These are phyloP conservation scores for Hemerocallis citrina DNA, from an alignment of 106 monocot species.

Conservation along the genomic window DNA sequence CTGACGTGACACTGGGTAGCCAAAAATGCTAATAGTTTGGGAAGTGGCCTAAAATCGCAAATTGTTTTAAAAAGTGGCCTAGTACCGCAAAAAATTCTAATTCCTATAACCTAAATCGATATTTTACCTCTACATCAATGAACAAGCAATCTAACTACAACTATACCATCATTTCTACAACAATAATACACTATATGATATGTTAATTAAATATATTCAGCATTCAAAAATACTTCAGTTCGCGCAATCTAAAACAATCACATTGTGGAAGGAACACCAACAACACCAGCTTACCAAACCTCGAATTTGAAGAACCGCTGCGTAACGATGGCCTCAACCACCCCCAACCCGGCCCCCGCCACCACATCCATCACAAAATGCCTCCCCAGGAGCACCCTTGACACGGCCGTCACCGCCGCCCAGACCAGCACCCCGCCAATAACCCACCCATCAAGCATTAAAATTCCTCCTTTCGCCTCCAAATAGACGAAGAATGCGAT, in stretches of 20 bases:
- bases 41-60: too few species aligned
- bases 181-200: not conserved
- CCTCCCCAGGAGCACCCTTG: slow-evolving; percentile 73
- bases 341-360: slow-evolving; percentile 64
- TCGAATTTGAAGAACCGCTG: slow-evolving; percentile 25
- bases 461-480: not conserved
- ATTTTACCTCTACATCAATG: not conserved
- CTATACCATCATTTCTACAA: not conserved
- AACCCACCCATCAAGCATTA: slow-evolving; percentile 11
- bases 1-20: too few species aligned
- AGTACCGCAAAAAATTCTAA: too few species aligned
- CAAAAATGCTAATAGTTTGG: too few species aligned
- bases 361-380: slow-evolving; percentile 81
- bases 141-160: not conserved
- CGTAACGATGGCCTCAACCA: slow-evolving; percentile 48
- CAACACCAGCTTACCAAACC: not conserved
- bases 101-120: too few species aligned
- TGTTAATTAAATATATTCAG: too few species aligned
- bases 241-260: too few species aligned
- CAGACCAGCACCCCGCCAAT: slow-evolving; percentile 24
- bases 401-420: slow-evolving; percentile 61
- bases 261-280: not conserved
- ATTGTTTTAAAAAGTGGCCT: too few species aligned
- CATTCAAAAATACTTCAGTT: too few species aligned
- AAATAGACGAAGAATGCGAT: slow-evolving; percentile 47